Percentiles rank a stretch among this genome's conserved stretches.
phyloP scores from a whole-genome alignment of 2,329 filamentous ascomycete species.

The Cryoendolithus antarcticus region DNA sequence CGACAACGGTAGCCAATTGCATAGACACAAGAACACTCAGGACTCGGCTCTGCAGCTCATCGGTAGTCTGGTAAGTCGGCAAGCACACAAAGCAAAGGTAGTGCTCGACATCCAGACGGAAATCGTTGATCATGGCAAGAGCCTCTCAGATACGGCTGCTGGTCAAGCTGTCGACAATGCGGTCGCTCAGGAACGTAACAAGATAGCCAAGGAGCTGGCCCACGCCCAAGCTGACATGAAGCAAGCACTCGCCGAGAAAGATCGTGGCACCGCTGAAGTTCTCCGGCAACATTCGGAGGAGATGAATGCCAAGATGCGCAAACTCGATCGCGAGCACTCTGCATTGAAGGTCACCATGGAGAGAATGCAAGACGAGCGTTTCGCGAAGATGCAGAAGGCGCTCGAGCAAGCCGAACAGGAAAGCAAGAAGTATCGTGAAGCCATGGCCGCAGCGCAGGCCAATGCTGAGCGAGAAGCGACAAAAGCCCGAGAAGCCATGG shows the following conservation, averaged over 20 bases:
- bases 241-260: constrained; percentile 2
- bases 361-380: constrained; percentile 3
- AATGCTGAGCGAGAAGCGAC: too few species aligned
- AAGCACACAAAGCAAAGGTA: neutral
- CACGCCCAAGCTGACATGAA: constrained; percentile 2
- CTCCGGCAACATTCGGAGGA: constrained; percentile 3
- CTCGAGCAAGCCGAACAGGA: constrained; percentile 3
- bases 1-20: constrained; percentile 7
- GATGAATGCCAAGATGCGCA: constrained; percentile 4
- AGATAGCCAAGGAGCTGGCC: constrained; percentile 3
- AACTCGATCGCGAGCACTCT: constrained; percentile 4
- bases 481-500: too few species aligned
- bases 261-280: constrained; percentile 3
- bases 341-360: constrained; percentile 5
- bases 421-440: constrained; percentile 1
- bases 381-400: constrained; percentile 4
- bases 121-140: constrained; percentile 12
- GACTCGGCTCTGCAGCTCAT: constrained; percentile 12
- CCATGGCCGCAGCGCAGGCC: neutral
- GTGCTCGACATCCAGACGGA: constrained; percentile 13
- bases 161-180: constrained; percentile 10
- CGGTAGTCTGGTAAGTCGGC: constrained; percentile 3
- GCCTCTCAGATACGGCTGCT: constrained; percentile 11
- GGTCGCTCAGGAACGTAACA: constrained; percentile 1
- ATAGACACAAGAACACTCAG: constrained; percentile 6